Evolutionary conservation across 31 red algal species (phyloP).

Genomic region (Odonthalia washingtoniensis): DNA sequence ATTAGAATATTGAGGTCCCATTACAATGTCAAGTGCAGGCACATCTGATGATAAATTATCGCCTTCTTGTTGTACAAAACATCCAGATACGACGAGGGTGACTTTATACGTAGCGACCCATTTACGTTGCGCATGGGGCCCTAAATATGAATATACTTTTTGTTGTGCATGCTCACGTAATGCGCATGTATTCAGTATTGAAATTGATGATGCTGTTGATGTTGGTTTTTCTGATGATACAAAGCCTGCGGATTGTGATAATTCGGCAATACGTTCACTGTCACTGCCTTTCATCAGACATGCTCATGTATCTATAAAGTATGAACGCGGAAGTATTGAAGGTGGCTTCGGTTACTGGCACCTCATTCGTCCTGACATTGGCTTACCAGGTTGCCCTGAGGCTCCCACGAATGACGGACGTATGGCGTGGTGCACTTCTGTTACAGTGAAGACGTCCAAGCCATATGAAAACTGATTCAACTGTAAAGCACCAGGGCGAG

Average conservation of each 20-base stretch:
- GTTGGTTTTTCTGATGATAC: constrained; percentile 48
- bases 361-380: constrained; percentile 32
- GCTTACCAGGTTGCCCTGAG: constrained; percentile 27
- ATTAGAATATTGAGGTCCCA: constrained; percentile 96
- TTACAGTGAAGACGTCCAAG: constrained; percentile 67
- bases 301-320: constrained; percentile 60
- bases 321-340: constrained; percentile 32
- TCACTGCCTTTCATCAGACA: constrained; percentile 97
- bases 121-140: constrained; percentile 72
- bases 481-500: constrained; percentile 49
- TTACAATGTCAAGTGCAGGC: constrained; percentile 85
- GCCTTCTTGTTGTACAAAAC: constrained; percentile 92
- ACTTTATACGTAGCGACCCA: constrained; percentile 67
- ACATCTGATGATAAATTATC: constrained; percentile 61
- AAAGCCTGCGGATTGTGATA: constrained; percentile 64
- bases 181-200: constrained; percentile 90
- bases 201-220: constrained; percentile 70
- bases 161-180: constrained; percentile 94
- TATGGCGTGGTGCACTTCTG: constrained; percentile 59
- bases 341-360: constrained; percentile 39
- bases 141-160: constrained; percentile 89
- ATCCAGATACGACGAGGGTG: constrained; percentile 89
- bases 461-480: constrained; percentile 40
- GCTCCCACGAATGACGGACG: constrained; percentile 42
- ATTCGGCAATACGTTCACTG: constrained; percentile 80